Evolutionary conservation across 208 protist species (phyloP).

Genomic region (Zelonia costaricensis): DNA sequence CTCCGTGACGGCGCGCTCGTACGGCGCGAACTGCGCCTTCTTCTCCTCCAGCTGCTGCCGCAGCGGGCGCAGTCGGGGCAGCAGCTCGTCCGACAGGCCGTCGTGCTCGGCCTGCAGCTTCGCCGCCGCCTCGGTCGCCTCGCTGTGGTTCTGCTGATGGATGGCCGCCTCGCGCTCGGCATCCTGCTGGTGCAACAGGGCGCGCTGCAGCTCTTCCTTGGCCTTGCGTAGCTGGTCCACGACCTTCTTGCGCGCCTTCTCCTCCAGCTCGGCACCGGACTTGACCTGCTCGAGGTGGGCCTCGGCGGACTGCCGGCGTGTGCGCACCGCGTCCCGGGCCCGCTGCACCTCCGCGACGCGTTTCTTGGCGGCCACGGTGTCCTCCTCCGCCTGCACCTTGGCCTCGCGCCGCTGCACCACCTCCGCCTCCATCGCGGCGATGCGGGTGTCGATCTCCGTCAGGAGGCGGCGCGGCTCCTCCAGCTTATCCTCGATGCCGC

Average conservation of each 20-base stretch:
- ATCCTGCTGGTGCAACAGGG: slow-evolving; percentile 76
- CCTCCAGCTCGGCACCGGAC: slow-evolving; percentile 68
- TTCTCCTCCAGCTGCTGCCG: slow-evolving; percentile 93
- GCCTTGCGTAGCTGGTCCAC: slow-evolving; percentile 85
- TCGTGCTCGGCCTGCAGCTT: slow-evolving; percentile 65
- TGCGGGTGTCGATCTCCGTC: slow-evolving; percentile 68
- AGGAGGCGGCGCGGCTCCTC: slow-evolving; percentile 70
- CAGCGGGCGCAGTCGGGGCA: slow-evolving; percentile 74
- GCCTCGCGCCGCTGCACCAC: slow-evolving; percentile 36
- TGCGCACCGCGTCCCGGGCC: slow-evolving; percentile 58
- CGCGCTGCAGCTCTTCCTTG: slow-evolving; percentile 77
- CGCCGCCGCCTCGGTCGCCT: slow-evolving; percentile 43
- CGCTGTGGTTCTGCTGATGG: slow-evolving; percentile 81
- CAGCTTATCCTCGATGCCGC: slow-evolving; percentile 72
- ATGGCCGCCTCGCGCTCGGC: slow-evolving; percentile 82
- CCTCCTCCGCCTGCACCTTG: slow-evolving; percentile 60
- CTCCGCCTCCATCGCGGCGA: slow-evolving; percentile 53
- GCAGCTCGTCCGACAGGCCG: slow-evolving; percentile 72
- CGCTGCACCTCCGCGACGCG: slow-evolving; percentile 55
- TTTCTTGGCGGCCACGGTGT: slow-evolving; percentile 59
- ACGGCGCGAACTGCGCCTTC: slow-evolving; percentile 90
- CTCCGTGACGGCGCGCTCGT: slow-evolving; percentile 74
- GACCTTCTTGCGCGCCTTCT: slow-evolving; percentile 66
- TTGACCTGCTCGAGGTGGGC: slow-evolving; percentile 76
- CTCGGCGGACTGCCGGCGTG: slow-evolving; percentile 63